phyloP scores from a whole-genome alignment of 2,329 filamentous ascomycete genomes.

The Pseudohalonectria lignicola region DNA sequence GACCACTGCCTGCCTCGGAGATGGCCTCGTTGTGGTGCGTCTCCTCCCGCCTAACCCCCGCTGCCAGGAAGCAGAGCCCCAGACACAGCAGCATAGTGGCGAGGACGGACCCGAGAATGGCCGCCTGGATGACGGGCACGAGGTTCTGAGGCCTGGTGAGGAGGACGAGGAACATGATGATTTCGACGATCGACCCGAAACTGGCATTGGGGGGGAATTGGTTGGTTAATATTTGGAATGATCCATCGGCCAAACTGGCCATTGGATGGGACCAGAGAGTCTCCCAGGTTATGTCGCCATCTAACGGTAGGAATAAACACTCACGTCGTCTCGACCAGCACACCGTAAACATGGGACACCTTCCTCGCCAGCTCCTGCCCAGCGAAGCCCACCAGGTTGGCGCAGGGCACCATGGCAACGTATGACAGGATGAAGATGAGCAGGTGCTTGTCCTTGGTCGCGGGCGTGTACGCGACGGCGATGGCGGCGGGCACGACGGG shows the following conservation, averaged over 20 bases:
- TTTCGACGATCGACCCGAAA: slow-evolving; percentile 66
- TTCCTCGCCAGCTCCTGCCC: slow-evolving; percentile 64
- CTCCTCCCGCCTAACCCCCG: slow-evolving; percentile 57
- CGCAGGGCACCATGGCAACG: slow-evolving; percentile 66
- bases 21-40: slow-evolving; percentile 65
- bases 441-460: slow-evolving; percentile 32
- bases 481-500: slow-evolving; percentile 64
- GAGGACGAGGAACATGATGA: slow-evolving; percentile 72
- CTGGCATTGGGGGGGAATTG: slow-evolving; percentile 17
- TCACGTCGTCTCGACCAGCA: slow-evolving; percentile 48
- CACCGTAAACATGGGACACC: slow-evolving; percentile 60
- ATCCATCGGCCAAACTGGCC: background rate
- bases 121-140: slow-evolving; percentile 69
- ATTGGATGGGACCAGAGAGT: background rate
- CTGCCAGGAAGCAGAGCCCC: slow-evolving; percentile 69
- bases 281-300: too few species aligned
- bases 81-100: slow-evolving; percentile 74
- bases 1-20: slow-evolving; percentile 66
- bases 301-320: slow-evolving; percentile 9
- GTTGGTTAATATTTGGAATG: background rate
- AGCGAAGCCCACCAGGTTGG: slow-evolving; percentile 66
- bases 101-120: slow-evolving; percentile 73
- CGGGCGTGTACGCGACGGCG: slow-evolving; percentile 43
- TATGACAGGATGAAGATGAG: slow-evolving; percentile 62
- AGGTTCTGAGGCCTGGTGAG: slow-evolving; percentile 31